Percentiles rank a stretch among this genome's conserved stretches.
Conservation (phyloP, 805 yeast genomes). For the Saturnispora ahearnii region DNA sequence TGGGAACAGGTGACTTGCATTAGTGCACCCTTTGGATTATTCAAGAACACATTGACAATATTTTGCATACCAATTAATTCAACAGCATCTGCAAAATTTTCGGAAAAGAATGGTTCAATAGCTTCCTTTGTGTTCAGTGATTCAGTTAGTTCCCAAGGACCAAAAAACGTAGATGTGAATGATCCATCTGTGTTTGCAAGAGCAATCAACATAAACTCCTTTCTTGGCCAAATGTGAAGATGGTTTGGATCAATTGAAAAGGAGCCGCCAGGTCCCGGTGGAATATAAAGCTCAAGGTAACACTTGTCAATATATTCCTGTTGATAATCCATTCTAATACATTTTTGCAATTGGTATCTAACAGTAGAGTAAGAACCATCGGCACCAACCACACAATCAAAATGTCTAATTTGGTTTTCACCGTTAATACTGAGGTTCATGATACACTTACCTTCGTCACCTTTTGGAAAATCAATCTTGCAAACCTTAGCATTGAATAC, state of each 20-base stretch:
- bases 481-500: slow-evolving; percentile 52
- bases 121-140: slow-evolving; percentile 36
- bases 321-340: slow-evolving; percentile 54
- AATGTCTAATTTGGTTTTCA: slow-evolving; percentile 14
- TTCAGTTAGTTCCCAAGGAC: slow-evolving; percentile 64
- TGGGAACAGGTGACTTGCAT: slow-evolving; percentile 64
- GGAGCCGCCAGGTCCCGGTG: slow-evolving; percentile 37
- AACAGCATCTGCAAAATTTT: slow-evolving; percentile 68
- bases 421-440: background rate
- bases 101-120: slow-evolving; percentile 41
- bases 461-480: slow-evolving; percentile 19
- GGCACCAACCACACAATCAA: slow-evolving; percentile 67
- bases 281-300: slow-evolving; percentile 72
- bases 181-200: slow-evolving; percentile 79
- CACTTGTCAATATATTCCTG: slow-evolving; percentile 81
- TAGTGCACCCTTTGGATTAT: slow-evolving; percentile 69
- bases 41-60: slow-evolving; percentile 36
- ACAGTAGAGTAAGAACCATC: slow-evolving; percentile 80
- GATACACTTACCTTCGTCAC: slow-evolving; percentile 7
- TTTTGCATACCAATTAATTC: slow-evolving; percentile 52
- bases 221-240: slow-evolving; percentile 89
- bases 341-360: slow-evolving; percentile 58
- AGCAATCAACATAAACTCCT: slow-evolving; percentile 81
- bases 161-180: slow-evolving; percentile 84
- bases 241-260: slow-evolving; percentile 63